phyloP scores from a whole-genome alignment of 2,329 filamentous ascomycete genomes.

The Trichoderma simmonsii region DNA sequence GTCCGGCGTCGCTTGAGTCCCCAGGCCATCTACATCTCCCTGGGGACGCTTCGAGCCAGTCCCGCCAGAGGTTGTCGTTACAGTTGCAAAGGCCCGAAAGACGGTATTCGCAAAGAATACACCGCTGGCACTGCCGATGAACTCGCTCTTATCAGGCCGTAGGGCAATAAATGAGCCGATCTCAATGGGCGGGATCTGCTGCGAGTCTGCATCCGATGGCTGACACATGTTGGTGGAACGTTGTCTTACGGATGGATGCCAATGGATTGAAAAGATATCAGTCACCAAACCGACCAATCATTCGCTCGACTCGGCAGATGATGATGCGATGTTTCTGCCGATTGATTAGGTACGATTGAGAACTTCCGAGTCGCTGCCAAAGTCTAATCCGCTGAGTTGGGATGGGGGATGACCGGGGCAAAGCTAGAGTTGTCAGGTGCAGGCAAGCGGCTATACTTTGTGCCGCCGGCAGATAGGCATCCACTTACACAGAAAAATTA shows the following conservation, averaged over 20 bases:
- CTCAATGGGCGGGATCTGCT: slow-evolving; percentile 15
- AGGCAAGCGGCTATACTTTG: slow-evolving; percentile 6
- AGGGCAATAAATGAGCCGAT: slow-evolving; percentile 18
- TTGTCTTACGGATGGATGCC: neutral
- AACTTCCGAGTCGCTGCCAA: neutral
- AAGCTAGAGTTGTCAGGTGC: slow-evolving; percentile 9
- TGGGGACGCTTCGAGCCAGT: slow-evolving; percentile 3
- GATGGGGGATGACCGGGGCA: neutral
- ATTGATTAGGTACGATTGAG: neutral
- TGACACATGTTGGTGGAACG: neutral
- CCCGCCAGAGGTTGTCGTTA: slow-evolving; percentile 1
- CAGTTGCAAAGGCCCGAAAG: slow-evolving; percentile 11
- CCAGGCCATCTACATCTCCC: slow-evolving; percentile 7
- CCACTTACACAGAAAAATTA: neutral
- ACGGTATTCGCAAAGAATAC: slow-evolving; percentile 15
- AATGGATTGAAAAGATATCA: neutral
- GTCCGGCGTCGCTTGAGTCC: slow-evolving; percentile 1
- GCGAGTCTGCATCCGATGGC: slow-evolving; percentile 10
- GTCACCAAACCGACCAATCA: neutral
- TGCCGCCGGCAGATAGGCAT: neutral
- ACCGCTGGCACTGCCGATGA: slow-evolving; percentile 14
- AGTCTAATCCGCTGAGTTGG: neutral
- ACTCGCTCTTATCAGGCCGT: slow-evolving; percentile 15
- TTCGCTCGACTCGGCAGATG: neutral
- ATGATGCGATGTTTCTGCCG: neutral